Conservation (phyloP, 2,329 filamentous ascomycete species). For the Onygenales sp. region DNA sequence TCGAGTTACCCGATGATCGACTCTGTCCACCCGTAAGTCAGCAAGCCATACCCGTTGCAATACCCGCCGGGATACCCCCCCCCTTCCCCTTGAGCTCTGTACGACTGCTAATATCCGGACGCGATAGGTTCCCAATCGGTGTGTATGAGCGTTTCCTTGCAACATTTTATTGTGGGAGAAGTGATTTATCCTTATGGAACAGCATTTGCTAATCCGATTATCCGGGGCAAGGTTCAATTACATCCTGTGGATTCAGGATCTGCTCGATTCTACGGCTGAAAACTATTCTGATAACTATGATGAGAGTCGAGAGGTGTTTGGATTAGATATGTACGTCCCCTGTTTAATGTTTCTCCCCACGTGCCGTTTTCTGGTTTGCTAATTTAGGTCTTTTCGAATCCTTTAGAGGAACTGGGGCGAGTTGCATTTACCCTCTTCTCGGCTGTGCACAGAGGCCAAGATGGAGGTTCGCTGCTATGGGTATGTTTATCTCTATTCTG, state of each 20-base stretch:
- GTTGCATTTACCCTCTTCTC: conserved; percentile 81
- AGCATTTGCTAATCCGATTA: neutral
- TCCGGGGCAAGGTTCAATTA: conserved; percentile 62
- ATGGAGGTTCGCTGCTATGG: conserved; percentile 66
- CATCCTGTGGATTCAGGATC: conserved; percentile 73
- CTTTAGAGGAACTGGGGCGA: conserved; percentile 69
- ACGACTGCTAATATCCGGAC: neutral
- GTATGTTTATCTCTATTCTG: conserved; percentile 24
- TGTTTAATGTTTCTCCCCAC: neutral
- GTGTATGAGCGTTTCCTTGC: conserved; percentile 3
- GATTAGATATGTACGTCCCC: conserved; percentile 60
- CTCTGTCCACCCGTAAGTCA: conserved; percentile 70
- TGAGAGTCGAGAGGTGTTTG: conserved; percentile 48
- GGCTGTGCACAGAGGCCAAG: conserved; percentile 56
- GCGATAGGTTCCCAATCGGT: conserved; percentile 38
- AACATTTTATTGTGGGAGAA: neutral
- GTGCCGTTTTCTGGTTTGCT: conserved; percentile 10
- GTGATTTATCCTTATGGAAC: neutral
- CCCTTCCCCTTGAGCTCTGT: too few species aligned
- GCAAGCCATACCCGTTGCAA: neutral
- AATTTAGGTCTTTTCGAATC: neutral
- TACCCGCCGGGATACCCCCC: neutral
- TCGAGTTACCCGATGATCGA: conserved; percentile 66
- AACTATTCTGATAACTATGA: conserved; percentile 43
- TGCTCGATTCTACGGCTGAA: conserved; percentile 61